Base-by-base conservation (phyloP, 176 grass and related monocot genomes). In the Zoysia pacifica region DNA sequence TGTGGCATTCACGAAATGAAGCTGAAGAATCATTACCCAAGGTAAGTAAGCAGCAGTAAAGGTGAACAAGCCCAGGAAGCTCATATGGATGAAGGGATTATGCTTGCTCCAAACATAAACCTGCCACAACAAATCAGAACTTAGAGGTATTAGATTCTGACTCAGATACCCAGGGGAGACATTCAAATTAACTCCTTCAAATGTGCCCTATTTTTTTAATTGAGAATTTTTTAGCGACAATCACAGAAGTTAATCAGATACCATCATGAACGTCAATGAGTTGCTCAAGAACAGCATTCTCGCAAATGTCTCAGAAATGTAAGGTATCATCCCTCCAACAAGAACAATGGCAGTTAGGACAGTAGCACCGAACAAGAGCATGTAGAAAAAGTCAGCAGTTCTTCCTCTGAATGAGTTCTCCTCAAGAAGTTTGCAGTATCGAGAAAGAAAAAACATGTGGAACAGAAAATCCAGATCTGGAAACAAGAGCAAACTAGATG, bases 71-170 rank as follows among this genome's bases (percentile, higher is more conserved):
- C 97, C 97, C 79, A 99, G 83, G 80, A 99, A 99, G 76, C 97
- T 99, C 97, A 99, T 99, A 60, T 96, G 93, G 64, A 99, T 93
- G 79, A 87, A 93, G 20, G 97, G 97, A 80, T 99, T 99, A 84
- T 99, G 93, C 74, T 99, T 99, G 84, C 97, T 99, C 97, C 97
- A 99, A n/a, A 99, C 93, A 83, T 99, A 99, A 73, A 99, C 97
- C 97, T 99, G 83, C 1, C 55, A 79, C 61, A 18, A 6, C 54
- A 88, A 46, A 65, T 48, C 44, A 89, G n/a, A 79, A 67, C 16
- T 10, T 48, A 81, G 36, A 52, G 58, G 60, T 42, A 82, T 46
- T 85, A 68, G 13, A 63, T 37, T 83, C 61, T 40, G 11, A 43
- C 45, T 46, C 60, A 19, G 38, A 42, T 52, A 2, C 8, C 39